phyloP scores from a whole-genome alignment of 345 rosid genomes.

The Acer saccharum region DNA sequence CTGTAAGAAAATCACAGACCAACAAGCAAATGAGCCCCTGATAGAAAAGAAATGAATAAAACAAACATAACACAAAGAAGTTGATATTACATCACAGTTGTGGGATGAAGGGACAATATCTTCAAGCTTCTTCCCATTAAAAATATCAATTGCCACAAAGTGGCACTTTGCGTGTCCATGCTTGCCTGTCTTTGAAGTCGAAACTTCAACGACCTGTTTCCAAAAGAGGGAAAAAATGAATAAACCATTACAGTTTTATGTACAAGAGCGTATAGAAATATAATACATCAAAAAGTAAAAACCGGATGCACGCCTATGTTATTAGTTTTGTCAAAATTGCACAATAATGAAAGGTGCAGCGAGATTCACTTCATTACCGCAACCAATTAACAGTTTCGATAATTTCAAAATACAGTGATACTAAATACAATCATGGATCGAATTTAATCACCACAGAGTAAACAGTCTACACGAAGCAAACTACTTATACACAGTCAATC shows the following conservation, averaged over 20 bases:
- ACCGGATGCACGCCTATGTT: neutral
- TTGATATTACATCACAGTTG: slow-evolving; percentile 60
- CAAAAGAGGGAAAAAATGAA: neutral
- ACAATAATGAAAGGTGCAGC: neutral
- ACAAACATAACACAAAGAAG: neutral
- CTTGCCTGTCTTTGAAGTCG: slow-evolving; percentile 79
- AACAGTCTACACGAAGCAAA: neutral
- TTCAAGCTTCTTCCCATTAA: slow-evolving; percentile 73
- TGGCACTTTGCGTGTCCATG: slow-evolving; percentile 86
- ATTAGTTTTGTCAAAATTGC: no score
- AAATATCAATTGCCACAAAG: slow-evolving; percentile 73
- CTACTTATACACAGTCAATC: neutral
- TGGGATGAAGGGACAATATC: slow-evolving; percentile 80
- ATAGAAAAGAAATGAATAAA: neutral
- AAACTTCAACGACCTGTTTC: slow-evolving; percentile 73
- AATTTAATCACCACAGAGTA: neutral
- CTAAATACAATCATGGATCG: neutral
- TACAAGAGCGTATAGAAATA: no score
- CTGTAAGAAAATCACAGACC: slow-evolving; percentile 31
- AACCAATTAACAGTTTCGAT: neutral
- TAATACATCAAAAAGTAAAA: no score
- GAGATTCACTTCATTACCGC: neutral
- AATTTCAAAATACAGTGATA: neutral
- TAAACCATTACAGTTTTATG: neutral
- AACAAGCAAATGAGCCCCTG: slow-evolving; percentile 8